Conservation (phyloP, 805 yeast species). For the Metschnikowia kofuensis region DNA sequence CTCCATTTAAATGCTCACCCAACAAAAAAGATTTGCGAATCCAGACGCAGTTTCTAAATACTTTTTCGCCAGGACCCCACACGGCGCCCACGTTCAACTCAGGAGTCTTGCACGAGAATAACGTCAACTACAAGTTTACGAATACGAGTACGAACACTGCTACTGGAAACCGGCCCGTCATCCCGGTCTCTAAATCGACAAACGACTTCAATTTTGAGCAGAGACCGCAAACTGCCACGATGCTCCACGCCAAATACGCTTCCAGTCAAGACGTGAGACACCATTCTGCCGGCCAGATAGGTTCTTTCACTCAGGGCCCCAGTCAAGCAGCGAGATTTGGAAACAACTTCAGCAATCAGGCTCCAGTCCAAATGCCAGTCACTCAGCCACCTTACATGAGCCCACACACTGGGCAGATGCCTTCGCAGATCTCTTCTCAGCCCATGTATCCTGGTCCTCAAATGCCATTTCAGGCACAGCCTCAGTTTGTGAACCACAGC, state of each 20-base stretch:
- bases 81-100: slow-evolving; percentile 39
- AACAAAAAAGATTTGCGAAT: slow-evolving; percentile 16
- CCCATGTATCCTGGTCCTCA: background rate
- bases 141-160: background rate
- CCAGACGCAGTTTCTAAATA: slow-evolving; percentile 7
- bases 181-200: slow-evolving; percentile 5
- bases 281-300: slow-evolving; percentile 19
- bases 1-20: slow-evolving; percentile 32
- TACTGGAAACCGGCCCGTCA: slow-evolving; percentile 1
- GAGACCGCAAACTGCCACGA: background rate
- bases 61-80: slow-evolving; percentile 23
- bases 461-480: background rate
- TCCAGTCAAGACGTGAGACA: slow-evolving; percentile 4
- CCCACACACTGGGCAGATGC: too few relatives aligned
- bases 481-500: background rate
- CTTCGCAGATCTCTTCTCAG: background rate
- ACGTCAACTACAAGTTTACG: slow-evolving; percentile 5
- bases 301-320: slow-evolving; percentile 1
- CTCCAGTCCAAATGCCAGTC: too few relatives aligned
- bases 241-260: slow-evolving; percentile 3
- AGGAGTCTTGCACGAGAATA: slow-evolving; percentile 6
- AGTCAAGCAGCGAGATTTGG: background rate
- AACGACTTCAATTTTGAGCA: slow-evolving; percentile 6
- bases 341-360: background rate
- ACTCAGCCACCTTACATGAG: too few relatives aligned